phyloP scores from a whole-genome alignment of 108 stramenopile species.

The Schizochytrium sp. region DNA sequence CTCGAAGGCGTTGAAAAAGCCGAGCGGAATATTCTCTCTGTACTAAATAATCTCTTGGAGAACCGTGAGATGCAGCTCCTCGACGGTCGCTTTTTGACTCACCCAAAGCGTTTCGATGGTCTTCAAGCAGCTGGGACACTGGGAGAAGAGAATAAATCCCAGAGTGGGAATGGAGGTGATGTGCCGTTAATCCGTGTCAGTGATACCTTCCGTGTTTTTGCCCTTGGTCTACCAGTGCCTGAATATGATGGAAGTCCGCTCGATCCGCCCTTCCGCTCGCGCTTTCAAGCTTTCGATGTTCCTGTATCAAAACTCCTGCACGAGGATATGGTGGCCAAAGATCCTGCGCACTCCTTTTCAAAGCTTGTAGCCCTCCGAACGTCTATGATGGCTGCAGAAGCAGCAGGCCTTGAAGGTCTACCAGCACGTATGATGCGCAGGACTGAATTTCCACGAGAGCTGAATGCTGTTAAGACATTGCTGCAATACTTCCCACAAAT shows the following conservation, averaged over 20 bases:
- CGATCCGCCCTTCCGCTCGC: slow-evolving; percentile 47
- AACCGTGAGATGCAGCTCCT: slow-evolving; percentile 87
- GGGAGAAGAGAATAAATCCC: background rate
- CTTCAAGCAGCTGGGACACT: background rate
- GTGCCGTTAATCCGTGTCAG: slow-evolving; percentile 74
- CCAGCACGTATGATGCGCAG: slow-evolving; percentile 18
- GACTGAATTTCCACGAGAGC: slow-evolving; percentile 47
- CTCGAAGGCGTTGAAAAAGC: slow-evolving; percentile 89
- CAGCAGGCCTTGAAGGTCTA: slow-evolving; percentile 25
- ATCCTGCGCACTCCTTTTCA: background rate
- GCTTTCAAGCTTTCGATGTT: slow-evolving; percentile 50
- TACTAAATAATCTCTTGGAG: slow-evolving; percentile 89
- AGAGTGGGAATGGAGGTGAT: background rate
- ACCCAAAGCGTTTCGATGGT: slow-evolving; percentile 44
- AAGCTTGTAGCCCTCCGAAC: background rate
- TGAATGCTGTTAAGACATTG: background rate
- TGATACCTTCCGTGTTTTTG: slow-evolving; percentile 84
- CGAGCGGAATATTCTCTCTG: slow-evolving; percentile 87
- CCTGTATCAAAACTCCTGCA: slow-evolving; percentile 42
- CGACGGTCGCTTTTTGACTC: slow-evolving; percentile 79
- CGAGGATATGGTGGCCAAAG: background rate
- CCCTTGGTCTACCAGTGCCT: slow-evolving; percentile 72
- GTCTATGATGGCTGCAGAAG: background rate
- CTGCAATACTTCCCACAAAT: background rate
- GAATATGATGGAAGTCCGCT: slow-evolving; percentile 72